A percentile compares a stretch with the other conserved stretches of the same genome.
phyloP scores from a whole-genome alignment of 2,329 filamentous ascomycete species.

The Leptographium galeiforme region DNA sequence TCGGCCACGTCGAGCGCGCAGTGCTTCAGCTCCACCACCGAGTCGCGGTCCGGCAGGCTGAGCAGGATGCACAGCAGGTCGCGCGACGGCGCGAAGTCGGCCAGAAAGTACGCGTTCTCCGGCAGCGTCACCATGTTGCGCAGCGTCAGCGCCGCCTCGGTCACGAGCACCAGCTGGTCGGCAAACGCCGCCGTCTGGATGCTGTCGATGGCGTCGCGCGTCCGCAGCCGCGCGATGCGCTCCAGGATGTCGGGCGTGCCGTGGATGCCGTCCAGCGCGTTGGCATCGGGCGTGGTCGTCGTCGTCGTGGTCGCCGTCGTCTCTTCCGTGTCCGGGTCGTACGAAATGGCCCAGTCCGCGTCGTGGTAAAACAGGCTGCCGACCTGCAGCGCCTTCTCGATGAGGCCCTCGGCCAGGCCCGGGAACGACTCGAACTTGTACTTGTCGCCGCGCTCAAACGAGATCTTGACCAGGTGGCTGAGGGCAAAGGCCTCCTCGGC shows the following conservation, averaged over 20 bases:
- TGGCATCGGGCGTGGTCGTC: constrained; percentile 24
- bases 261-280: constrained; percentile 39
- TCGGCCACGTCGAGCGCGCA: constrained; percentile 86
- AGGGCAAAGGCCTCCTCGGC: constrained; percentile 86
- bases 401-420: constrained; percentile 72
- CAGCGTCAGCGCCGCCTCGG: constrained; percentile 75
- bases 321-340: constrained; percentile 40
- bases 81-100: constrained; percentile 59
- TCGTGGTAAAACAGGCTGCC: constrained; percentile 63
- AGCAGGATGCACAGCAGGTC: constrained; percentile 76
- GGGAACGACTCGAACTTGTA: constrained; percentile 90
- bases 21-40: constrained; percentile 73
- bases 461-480: constrained; percentile 90
- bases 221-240: constrained; percentile 50
- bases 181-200: constrained; percentile 60
- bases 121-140: constrained; percentile 92
- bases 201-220: constrained; percentile 49
- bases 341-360: constrained; percentile 68
- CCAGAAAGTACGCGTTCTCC: constrained; percentile 75
- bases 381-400: constrained; percentile 71
- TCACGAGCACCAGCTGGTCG: constrained; percentile 61
- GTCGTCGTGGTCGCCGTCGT: constrained; percentile 5
- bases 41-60: constrained; percentile 59
- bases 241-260: constrained; percentile 62
- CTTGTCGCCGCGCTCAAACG: constrained; percentile 85